These are phyloP conservation scores for Globisporangium takayamanum DNA, from an alignment of 352 stramenopile species.

Conservation along the genomic window DNA sequence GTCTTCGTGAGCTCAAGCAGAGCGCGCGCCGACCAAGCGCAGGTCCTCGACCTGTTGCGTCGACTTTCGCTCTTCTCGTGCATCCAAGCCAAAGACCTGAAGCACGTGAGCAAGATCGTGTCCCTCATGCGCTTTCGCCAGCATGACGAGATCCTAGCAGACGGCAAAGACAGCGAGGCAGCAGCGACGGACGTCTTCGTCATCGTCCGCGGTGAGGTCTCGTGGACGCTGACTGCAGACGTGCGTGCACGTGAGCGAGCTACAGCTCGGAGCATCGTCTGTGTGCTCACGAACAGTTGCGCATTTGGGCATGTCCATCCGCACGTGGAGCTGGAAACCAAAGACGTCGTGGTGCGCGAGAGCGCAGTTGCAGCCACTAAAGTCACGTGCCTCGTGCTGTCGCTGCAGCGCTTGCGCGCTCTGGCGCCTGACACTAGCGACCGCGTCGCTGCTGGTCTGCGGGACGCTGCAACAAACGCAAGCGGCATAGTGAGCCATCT, in stretches of 20 bases:
- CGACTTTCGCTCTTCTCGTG: slow-evolving; percentile 2
- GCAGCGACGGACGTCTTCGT: neutral
- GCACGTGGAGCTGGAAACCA: neutral
- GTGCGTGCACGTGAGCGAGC: neutral
- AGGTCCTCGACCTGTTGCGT: neutral
- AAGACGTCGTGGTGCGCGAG: neutral
- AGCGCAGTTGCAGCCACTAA: neutral
- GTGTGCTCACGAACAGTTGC: neutral
- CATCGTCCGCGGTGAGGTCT: neutral
- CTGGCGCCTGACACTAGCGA: no score
- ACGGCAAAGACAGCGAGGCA: neutral
- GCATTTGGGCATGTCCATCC: neutral
- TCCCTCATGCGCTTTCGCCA: neutral
- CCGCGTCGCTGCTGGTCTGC: no score
- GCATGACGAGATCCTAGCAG: neutral
- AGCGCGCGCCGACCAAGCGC: neutral
- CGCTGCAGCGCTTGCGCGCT: no score
- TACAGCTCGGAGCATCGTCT: neutral
- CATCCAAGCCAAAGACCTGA: neutral
- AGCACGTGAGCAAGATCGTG: neutral
- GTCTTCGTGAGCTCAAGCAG: neutral
- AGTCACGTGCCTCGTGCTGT: neutral
- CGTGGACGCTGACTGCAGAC: neutral
- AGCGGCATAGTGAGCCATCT: no score
- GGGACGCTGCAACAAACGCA: no score